A percentile compares a stretch with the other conserved stretches of the same genome.
Conservation (phyloP, 352 stramenopile species). For the Blastocystis sp. region DNA sequence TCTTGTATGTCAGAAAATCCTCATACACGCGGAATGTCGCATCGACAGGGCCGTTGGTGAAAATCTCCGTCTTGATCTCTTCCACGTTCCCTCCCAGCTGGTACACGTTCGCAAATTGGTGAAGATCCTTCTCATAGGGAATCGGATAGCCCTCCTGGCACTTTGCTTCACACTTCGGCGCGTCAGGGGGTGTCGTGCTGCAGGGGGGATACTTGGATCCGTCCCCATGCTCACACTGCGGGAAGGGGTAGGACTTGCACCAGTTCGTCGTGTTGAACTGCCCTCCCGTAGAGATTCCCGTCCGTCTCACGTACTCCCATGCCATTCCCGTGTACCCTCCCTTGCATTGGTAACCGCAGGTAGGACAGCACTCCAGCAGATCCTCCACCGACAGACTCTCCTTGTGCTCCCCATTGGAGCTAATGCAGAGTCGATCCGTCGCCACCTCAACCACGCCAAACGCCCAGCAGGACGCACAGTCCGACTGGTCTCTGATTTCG, state of each 20-base stretch:
- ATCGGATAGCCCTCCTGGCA: constrained; percentile 70
- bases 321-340: constrained; percentile 74
- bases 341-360: constrained; percentile 75
- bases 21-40: constrained; percentile 74
- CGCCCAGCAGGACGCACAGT: constrained; percentile 76
- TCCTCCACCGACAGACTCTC: constrained; percentile 74
- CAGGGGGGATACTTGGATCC: constrained; percentile 70
- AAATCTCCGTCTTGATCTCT: constrained; percentile 69
- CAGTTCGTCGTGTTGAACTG: constrained; percentile 71
- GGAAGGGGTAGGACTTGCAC: constrained; percentile 75
- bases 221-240: constrained; percentile 75
- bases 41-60: constrained; percentile 53
- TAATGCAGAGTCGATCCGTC: constrained; percentile 72
- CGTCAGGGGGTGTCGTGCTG: constrained; percentile 55
- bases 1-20: constrained; percentile 75
- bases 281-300: constrained; percentile 73
- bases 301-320: constrained; percentile 74
- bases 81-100: constrained; percentile 71
- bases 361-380: constrained; percentile 73
- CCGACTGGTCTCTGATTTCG: constrained; percentile 51
- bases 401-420: constrained; percentile 54
- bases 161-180: constrained; percentile 35
- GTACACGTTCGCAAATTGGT: constrained; percentile 72
- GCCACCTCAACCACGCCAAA: constrained; percentile 72
- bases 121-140: constrained; percentile 70